Evolutionary conservation across 176 grass and related monocot genomes (phyloP).

Genomic region (Pontederia crassipes): DNA sequence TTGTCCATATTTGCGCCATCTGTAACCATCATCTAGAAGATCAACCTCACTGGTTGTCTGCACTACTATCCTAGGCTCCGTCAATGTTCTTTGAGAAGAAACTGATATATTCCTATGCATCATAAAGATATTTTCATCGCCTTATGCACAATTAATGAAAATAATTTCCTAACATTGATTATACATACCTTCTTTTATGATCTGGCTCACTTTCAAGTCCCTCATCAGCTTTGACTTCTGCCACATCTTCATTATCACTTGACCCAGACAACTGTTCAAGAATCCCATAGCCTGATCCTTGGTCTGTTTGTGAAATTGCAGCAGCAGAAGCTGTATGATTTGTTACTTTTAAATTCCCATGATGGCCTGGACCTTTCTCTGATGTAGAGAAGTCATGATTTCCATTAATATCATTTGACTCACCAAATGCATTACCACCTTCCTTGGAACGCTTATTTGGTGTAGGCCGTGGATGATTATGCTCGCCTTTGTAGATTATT

Average conservation of each 20-base stretch:
- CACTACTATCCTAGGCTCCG: slow-evolving; percentile 81
- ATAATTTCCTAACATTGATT: neutral
- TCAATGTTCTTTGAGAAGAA: slow-evolving; percentile 55
- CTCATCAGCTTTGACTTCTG: slow-evolving; percentile 27
- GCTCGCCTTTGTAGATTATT: slow-evolving; percentile 67
- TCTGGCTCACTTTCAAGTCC: slow-evolving; percentile 30
- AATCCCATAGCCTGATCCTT: neutral
- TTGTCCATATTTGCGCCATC: slow-evolving; percentile 91
- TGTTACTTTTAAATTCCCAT: neutral
- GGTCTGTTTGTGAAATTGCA: neutral
- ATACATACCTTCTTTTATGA: slow-evolving; percentile 59
- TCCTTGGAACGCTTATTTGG: slow-evolving; percentile 55
- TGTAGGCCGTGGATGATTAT: slow-evolving; percentile 38
- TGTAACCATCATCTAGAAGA: slow-evolving; percentile 94
- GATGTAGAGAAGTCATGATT: slow-evolving; percentile 8
- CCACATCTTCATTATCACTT: slow-evolving; percentile 57
- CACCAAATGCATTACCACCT: slow-evolving; percentile 16
- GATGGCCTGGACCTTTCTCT: slow-evolving; percentile 4
- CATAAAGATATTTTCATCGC: neutral
- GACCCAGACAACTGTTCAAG: slow-evolving; percentile 38
- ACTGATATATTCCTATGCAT: slow-evolving; percentile 8
- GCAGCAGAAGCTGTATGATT: neutral
- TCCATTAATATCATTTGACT: slow-evolving; percentile 16
- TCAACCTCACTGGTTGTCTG: slow-evolving; percentile 90
- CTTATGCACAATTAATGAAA: slow-evolving; percentile 1